These are phyloP conservation scores for Aspergillus proliferans DNA, from an alignment of 2,329 filamentous ascomycete species.

Conservation along the genomic window DNA sequence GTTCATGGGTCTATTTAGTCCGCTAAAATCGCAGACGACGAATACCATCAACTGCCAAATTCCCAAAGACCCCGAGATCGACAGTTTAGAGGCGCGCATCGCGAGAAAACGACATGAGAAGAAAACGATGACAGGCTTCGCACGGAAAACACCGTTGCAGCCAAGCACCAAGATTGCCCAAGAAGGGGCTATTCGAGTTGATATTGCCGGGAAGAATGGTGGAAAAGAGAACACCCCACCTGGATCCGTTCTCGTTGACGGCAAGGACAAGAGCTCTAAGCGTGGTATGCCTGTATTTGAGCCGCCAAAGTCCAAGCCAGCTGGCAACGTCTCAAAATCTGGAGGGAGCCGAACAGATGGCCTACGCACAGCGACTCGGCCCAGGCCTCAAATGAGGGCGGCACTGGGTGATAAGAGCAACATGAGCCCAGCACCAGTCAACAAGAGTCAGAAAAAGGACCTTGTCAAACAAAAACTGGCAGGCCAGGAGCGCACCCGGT, in stretches of 20 bases:
- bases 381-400: background rate
- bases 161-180: constrained; percentile 36
- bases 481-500: background rate
- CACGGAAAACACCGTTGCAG: constrained; percentile 43
- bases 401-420: background rate
- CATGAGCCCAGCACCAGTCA: constrained; percentile 6
- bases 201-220: constrained; percentile 48
- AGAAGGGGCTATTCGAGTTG: constrained; percentile 34
- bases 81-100: constrained; percentile 30
- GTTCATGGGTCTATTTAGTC: constrained; percentile 41
- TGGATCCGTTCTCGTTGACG: constrained; percentile 19
- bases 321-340: constrained; percentile 14
- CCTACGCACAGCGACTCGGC: constrained; percentile 3
- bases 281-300: constrained; percentile 8
- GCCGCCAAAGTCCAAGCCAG: constrained; percentile 14
- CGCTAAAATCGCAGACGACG: constrained; percentile 25
- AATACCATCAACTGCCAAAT: constrained; percentile 1
- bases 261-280: constrained; percentile 13
- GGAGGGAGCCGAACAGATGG: constrained; percentile 3
- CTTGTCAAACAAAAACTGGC: background rate
- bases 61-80: constrained; percentile 19
- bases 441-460: constrained; percentile 4
- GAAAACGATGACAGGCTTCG: constrained; percentile 14
- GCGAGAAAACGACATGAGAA: constrained; percentile 25
- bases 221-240: constrained; percentile 61